Percentiles rank a stretch among this genome's conserved stretches.
Evolutionary conservation across 208 protist genomes (phyloP).

Genomic region (Tritrichomonas musculus): DNA sequence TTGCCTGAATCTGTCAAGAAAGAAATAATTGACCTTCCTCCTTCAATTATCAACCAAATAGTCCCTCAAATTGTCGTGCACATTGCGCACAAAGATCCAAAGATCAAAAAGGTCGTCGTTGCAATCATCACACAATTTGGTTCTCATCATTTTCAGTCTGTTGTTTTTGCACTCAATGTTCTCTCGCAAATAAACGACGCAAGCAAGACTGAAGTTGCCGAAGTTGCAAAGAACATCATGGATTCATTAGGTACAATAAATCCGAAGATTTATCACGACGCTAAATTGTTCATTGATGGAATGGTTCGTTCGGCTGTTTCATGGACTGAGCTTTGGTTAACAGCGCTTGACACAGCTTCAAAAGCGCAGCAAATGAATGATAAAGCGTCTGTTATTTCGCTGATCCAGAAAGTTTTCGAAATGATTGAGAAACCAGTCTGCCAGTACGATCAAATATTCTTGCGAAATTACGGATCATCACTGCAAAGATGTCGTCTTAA

Average conservation of each 20-base stretch:
- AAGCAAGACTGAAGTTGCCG: background rate
- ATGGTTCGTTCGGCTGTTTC: background rate
- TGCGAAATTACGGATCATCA: background rate
- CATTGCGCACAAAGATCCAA: background rate
- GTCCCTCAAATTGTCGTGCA: constrained; percentile 27
- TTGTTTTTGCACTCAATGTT: constrained; percentile 8
- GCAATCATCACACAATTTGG: background rate
- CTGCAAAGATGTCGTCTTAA: background rate
- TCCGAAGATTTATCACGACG: background rate
- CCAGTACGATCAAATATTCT: background rate
- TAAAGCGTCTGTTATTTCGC: background rate
- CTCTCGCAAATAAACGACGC: background rate
- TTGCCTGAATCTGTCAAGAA: background rate
- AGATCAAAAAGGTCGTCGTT: background rate
- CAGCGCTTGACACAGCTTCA: background rate
- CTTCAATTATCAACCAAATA: background rate
- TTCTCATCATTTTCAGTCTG: background rate
- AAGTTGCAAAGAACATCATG: background rate
- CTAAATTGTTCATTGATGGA: background rate
- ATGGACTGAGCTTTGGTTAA: background rate
- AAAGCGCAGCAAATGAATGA: background rate
- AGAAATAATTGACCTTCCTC: background rate
- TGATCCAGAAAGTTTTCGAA: background rate
- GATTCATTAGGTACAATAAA: background rate
- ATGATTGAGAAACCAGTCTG: background rate